Percentiles rank a stretch among this genome's conserved stretches.
Conservation (phyloP, 176 grass and related monocot species). For the Oryza punctata region DNA sequence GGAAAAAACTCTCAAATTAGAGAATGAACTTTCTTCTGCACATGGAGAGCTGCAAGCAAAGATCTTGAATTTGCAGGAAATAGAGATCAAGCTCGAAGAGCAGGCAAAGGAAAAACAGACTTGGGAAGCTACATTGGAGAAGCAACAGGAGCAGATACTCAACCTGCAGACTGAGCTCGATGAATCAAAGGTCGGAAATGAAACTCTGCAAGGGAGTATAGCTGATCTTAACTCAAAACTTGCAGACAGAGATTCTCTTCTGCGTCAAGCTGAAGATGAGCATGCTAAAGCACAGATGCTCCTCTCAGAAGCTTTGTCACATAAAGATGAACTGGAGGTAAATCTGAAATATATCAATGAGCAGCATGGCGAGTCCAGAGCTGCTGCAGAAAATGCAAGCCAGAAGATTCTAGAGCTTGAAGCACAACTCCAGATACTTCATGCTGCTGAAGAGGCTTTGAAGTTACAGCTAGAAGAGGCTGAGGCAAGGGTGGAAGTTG, state of each 20-base stretch:
- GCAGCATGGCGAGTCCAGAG: conserved; percentile 61
- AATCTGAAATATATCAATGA: conserved; percentile 68
- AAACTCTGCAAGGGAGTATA: conserved; percentile 51
- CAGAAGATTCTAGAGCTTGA: conserved; percentile 68
- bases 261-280: conserved; percentile 54
- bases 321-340: conserved; percentile 67
- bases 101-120: conserved; percentile 48
- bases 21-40: conserved; percentile 50
- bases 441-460: conserved; percentile 52
- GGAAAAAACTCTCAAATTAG: conserved; percentile 57
- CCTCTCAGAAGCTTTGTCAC: conserved; percentile 67
- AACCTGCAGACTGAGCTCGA: conserved; percentile 45
- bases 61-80: conserved; percentile 55
- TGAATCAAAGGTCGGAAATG: conserved; percentile 66
- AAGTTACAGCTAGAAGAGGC: conserved; percentile 59
- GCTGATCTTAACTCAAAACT: conserved; percentile 61
- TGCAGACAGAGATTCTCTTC: conserved; percentile 55
- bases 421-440: conserved; percentile 52
- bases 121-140: conserved; percentile 53
- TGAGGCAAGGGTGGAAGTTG: conserved; percentile 42
- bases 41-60: conserved; percentile 57
- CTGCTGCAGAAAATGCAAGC: conserved; percentile 48
- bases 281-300: conserved; percentile 58
- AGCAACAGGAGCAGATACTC: conserved; percentile 50
- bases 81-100: conserved; percentile 59